Conservation (phyloP, 306 rosid species). For the Inga oerstediana region DNA sequence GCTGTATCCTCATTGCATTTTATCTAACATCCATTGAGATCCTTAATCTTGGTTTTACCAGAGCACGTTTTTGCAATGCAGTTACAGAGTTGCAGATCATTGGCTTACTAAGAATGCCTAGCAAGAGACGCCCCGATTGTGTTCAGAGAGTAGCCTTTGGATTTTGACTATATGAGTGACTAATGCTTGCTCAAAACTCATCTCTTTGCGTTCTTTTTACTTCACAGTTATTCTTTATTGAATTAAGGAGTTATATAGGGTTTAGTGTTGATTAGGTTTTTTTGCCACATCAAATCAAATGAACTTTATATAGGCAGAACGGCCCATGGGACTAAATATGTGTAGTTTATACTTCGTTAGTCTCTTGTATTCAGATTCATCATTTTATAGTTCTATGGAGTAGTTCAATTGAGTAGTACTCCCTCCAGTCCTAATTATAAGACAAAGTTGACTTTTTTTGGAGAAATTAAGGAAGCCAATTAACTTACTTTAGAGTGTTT, state of each 20-base stretch:
- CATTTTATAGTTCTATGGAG: neutral
- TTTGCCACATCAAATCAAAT: neutral
- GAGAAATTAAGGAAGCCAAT: too few species aligned
- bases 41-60: constrained; percentile 58
- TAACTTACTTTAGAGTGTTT: too few species aligned
- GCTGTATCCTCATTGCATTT: constrained; percentile 15
- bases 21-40: constrained; percentile 24
- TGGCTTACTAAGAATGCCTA: constrained; percentile 86
- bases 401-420: neutral
- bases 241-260: neutral
- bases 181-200: neutral
- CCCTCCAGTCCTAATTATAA: too few species aligned
- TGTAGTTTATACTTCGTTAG: neutral
- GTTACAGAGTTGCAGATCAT: constrained; percentile 82
- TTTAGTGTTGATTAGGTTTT: neutral
- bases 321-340: neutral
- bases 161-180: constrained; percentile 39
- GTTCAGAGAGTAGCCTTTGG: constrained; percentile 94
- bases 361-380: neutral
- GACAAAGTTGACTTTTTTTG: too few species aligned
- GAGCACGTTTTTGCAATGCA: constrained; percentile 94
- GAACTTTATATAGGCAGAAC: neutral
- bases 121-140: constrained; percentile 85
- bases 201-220: neutral
- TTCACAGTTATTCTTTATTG: constrained; percentile 8